A percentile compares a stretch with the other conserved stretches of the same genome.
phyloP scores from a whole-genome alignment of 495 filamentous ascomycete species.

The Podospora tetraspora region DNA sequence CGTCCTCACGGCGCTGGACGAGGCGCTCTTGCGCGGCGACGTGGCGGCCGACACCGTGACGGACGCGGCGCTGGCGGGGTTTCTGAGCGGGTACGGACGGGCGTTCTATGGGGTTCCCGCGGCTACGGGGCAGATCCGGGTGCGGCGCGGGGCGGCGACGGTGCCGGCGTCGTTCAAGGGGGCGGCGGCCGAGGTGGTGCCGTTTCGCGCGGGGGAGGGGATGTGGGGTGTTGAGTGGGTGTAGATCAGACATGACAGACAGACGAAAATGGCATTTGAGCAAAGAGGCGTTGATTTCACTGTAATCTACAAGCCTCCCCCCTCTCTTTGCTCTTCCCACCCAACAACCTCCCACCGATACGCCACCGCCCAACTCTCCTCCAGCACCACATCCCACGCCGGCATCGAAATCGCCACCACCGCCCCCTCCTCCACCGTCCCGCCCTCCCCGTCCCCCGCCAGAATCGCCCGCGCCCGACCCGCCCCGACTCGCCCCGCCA shows the following conservation, averaged over 20 bases:
- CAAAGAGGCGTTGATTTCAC: neutral
- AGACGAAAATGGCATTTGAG: neutral
- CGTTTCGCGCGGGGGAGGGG: conserved; percentile 60
- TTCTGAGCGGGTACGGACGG: conserved; percentile 69
- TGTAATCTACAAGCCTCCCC: neutral
- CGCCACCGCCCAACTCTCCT: conserved; percentile 38
- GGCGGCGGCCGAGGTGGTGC: conserved; percentile 59
- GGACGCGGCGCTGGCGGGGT: conserved; percentile 62
- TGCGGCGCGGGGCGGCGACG: conserved; percentile 18
- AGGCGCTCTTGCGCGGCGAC: conserved; percentile 59
- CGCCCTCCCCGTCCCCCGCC: conserved; percentile 33
- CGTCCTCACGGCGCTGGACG: conserved; percentile 64
- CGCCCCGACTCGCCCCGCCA: conserved; percentile 9
- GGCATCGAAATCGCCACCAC: conserved; percentile 37
- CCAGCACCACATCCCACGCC: conserved; percentile 41
- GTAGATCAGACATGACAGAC: conserved; percentile 1
- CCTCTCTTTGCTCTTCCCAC: neutral
- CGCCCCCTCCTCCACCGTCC: conserved; percentile 22
- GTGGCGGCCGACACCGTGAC: conserved; percentile 61
- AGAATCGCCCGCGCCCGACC: conserved; percentile 25
- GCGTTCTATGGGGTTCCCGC: conserved; percentile 54
- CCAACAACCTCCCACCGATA: conserved; percentile 37
- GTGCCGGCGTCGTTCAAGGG: conserved; percentile 33
- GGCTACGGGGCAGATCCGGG: conserved; percentile 18
- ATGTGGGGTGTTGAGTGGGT: conserved; percentile 56